Base-by-base conservation (phyloP, 768 basidiomycete genomes). In the Naganishia vaughanmartiniae region DNA sequence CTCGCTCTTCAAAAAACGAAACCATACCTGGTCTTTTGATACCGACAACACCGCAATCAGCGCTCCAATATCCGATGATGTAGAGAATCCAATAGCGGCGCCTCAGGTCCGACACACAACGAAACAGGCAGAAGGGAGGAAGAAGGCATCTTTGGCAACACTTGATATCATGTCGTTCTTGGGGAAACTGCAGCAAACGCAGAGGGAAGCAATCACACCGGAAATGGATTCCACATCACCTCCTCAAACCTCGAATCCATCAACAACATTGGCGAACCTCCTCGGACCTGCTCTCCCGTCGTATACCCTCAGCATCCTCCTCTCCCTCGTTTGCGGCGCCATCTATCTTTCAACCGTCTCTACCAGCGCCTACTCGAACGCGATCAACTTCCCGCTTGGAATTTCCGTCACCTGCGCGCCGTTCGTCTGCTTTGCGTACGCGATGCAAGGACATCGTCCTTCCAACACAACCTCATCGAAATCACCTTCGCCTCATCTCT, bases 391-490 rank as follows among this genome's bases (percentile, higher is more conserved):
- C 9, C 58, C 69, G 7, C 69, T 70, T 14, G 58, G 58, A 11
- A 17, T 70, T 51, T 70, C 69, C 30, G 60, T 65, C 48, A 26
- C 39, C 14, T 48, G 36, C 10, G 33, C 54, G 14, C 69, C 69
- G 19, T 55, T 65, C 30, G 34, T 51, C 34, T n/a, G 33, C 34
- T 24, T 65, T 28, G n/a, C 53, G 26, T 33, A 54, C n/a, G 1
- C 53, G 6, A 11, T 63, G 15, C 11, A 36, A 26, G 45, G 34
- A 24, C 30, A 24, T 30, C 42, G 26, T 33, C 24, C 39, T 45
- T 6, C 31, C 31, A 30, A 34, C 39, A 17, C 28, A 21, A 31
- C 39, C 21, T 2, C 48, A 1, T 0, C 34, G 12, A 24, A 10
- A 15, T 15, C 24, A 4, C 9, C 24, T 63, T 21, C 42, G 15